Conservation (phyloP, 139 green algal genomes). For the Chlamydomonas schloesseri region DNA sequence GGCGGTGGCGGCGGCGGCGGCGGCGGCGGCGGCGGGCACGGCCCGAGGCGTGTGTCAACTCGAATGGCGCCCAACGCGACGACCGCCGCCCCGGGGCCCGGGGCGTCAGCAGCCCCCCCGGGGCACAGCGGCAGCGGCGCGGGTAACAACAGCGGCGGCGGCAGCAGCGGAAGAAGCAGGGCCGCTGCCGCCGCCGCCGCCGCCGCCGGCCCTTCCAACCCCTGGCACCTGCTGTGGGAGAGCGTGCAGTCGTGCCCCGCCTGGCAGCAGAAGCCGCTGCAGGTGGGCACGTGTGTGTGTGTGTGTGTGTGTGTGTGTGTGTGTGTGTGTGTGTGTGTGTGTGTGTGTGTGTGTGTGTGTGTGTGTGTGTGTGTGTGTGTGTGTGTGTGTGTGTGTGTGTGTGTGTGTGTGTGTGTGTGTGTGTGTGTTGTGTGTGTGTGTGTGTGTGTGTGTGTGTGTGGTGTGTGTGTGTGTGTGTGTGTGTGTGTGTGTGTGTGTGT, state of each 20-base stretch:
- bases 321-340: no score
- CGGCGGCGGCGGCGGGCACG: background rate
- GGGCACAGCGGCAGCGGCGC: no score
- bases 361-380: no score
- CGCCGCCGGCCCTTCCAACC: background rate
- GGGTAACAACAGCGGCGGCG: background rate
- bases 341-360: no score
- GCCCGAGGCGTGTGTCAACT: slow-evolving; percentile 46
- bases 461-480: no score
- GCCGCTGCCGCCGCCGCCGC: background rate
- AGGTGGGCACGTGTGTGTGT: slow-evolving; percentile 21
- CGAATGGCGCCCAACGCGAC: slow-evolving; percentile 39
- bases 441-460: no score
- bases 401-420: no score
- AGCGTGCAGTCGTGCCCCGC: slow-evolving; percentile 59
- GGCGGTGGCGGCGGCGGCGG: background rate
- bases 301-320: background rate
- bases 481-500: no score
- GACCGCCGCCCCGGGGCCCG: background rate
- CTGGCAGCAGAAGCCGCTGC: slow-evolving; percentile 73
- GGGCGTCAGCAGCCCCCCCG: no score
- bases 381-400: no score
- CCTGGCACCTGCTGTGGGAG: slow-evolving; percentile 72
- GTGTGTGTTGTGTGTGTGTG: no score
- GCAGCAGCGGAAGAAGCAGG: background rate